Evolutionary conservation across 257 asterid species (phyloP).

Genomic region (Nicotiana tabacum): DNA sequence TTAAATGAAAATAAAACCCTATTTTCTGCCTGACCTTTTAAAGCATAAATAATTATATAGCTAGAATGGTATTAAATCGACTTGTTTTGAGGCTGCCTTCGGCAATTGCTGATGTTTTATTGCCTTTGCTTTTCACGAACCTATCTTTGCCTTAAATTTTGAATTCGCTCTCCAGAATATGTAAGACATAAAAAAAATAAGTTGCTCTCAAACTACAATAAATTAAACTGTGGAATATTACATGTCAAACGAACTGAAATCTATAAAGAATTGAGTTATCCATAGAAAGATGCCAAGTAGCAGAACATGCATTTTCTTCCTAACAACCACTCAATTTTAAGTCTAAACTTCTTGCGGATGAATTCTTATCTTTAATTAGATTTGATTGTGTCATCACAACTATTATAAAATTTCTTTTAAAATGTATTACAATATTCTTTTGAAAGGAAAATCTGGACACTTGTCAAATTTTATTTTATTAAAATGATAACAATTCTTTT

Average conservation of each 20-base stretch:
- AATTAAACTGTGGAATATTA: background rate
- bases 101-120: no score
- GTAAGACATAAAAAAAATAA: no score
- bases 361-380: background rate
- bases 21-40: no score
- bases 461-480: background rate
- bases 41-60: no score
- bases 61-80: no score
- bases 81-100: no score
- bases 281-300: background rate
- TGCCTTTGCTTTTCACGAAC: no score
- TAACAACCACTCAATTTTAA: background rate
- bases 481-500: background rate
- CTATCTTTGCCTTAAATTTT: no score
- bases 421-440: background rate
- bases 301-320: background rate
- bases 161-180: no score
- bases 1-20: no score
- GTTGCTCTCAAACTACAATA: background rate
- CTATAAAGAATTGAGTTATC: background rate
- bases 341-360: background rate
- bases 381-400: background rate
- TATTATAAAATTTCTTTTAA: background rate
- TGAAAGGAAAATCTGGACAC: background rate
- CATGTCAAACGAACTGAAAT: background rate